Conservation (phyloP, 2,329 filamentous ascomycete species). For the Fusarium brachygibbosum region DNA sequence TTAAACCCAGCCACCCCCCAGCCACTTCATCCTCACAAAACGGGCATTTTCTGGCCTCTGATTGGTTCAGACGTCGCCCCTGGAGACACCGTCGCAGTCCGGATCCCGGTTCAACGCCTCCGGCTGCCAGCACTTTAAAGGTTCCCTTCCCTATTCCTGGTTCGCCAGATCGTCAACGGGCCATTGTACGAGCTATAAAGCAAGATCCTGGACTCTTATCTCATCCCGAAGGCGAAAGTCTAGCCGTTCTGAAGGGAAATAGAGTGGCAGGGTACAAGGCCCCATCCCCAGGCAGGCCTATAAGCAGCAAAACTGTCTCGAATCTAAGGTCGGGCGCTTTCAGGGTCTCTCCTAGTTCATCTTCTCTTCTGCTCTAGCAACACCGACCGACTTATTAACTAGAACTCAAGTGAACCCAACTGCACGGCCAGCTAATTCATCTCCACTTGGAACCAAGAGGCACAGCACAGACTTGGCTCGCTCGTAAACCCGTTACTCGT, state of each 20-base stretch:
- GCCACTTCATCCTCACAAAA: slow-evolving; percentile 28
- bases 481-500: slow-evolving; percentile 30
- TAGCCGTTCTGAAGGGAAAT: slow-evolving; percentile 16
- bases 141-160: slow-evolving; percentile 27
- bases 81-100: slow-evolving; percentile 36
- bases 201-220: slow-evolving; percentile 29
- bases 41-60: slow-evolving; percentile 3
- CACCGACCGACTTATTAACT: slow-evolving; percentile 8
- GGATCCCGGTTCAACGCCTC: slow-evolving; percentile 20
- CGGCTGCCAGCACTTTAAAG: slow-evolving; percentile 43
- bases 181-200: slow-evolving; percentile 10
- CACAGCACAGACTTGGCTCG: slow-evolving; percentile 25
- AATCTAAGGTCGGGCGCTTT: slow-evolving; percentile 9
- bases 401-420: slow-evolving; percentile 6
- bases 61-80: slow-evolving; percentile 35
- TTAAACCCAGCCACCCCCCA: slow-evolving; percentile 20
- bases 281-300: slow-evolving; percentile 9
- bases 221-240: slow-evolving; percentile 13
- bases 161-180: slow-evolving; percentile 21
- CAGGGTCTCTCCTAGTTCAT: slow-evolving; percentile 14
- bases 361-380: slow-evolving; percentile 19
- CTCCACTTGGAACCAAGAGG: slow-evolving; percentile 27
- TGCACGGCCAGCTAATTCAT: slow-evolving; percentile 20
- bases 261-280: slow-evolving; percentile 36
- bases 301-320: slow-evolving; percentile 26